Evolutionary conservation across 257 asterid genomes (phyloP).

Genomic region (Solanum medicagineum): DNA sequence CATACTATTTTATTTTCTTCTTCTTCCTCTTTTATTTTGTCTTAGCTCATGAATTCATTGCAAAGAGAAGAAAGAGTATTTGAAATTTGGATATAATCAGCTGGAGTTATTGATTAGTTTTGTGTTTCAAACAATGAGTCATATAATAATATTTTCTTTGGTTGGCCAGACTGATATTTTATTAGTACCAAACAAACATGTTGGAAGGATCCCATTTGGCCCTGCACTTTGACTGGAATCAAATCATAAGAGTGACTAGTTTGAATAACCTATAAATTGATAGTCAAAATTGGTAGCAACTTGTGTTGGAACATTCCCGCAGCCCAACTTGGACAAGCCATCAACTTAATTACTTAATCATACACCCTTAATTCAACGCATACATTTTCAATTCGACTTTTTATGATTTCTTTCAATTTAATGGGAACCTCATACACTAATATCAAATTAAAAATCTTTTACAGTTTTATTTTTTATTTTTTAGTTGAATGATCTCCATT

Average conservation of each 20-base stretch:
- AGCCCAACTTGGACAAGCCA: neutral
- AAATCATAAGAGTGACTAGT: neutral
- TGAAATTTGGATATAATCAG: neutral
- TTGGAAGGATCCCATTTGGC: neutral
- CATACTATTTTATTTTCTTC: constrained; percentile 1
- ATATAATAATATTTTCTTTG: neutral
- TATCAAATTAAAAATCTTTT: neutral
- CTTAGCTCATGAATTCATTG: neutral
- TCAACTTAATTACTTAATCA: neutral
- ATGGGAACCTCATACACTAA: neutral
- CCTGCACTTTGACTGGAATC: neutral
- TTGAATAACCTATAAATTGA: neutral
- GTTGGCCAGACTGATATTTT: neutral
- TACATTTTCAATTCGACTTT: no score
- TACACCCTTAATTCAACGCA: neutral
- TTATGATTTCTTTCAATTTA: neutral
- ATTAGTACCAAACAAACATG: neutral
- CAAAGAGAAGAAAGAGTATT: neutral
- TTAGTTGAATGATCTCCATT: neutral
- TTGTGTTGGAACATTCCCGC: neutral
- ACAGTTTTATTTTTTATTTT: neutral
- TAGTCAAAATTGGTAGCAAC: neutral
- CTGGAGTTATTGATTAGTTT: neutral
- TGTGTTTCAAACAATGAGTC: neutral
- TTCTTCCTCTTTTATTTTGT: neutral